A percentile compares a stretch with the other conserved stretches of the same genome.
Evolutionary conservation across 805 yeast genomes (phyloP).

Genomic region (Lipomyces mesembrius): DNA sequence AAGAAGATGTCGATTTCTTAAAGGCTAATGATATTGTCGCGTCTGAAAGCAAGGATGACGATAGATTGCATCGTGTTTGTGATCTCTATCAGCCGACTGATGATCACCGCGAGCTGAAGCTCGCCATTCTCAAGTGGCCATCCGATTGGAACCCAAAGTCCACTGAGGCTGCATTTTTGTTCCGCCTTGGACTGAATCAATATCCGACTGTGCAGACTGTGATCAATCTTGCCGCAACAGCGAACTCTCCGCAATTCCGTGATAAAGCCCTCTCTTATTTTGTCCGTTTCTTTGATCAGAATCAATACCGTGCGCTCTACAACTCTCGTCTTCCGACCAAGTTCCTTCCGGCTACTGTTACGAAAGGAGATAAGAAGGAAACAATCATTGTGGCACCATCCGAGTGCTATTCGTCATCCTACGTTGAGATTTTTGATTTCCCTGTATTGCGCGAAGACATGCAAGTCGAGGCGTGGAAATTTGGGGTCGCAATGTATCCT

Average conservation of each 20-base stretch:
- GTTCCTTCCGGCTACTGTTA: constrained; percentile 38
- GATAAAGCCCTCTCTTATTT: constrained; percentile 43
- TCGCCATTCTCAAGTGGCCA: constrained; percentile 43
- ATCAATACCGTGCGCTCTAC: constrained; percentile 35
- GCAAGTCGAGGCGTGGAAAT: constrained; percentile 41
- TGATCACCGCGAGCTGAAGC: constrained; percentile 40
- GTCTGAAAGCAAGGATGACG: constrained; percentile 29
- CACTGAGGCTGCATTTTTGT: constrained; percentile 43
- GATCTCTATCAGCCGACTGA: constrained; percentile 46
- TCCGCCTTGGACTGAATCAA: constrained; percentile 42
- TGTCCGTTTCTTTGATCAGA: constrained; percentile 38
- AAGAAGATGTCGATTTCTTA: constrained; percentile 45
- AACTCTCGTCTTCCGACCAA: constrained; percentile 6
- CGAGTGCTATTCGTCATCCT: constrained; percentile 32
- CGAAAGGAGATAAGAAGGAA: constrained; percentile 20
- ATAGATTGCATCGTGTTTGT: constrained; percentile 34
- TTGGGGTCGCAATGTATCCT: constrained; percentile 45
- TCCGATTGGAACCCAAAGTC: constrained; percentile 40
- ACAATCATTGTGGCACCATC: constrained; percentile 22
- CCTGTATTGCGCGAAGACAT: constrained; percentile 40
- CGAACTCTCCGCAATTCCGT: constrained; percentile 24
- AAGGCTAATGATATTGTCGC: constrained; percentile 43
- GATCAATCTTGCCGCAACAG: constrained; percentile 32
- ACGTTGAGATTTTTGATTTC: constrained; percentile 42
- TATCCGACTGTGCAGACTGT: constrained; percentile 42